Evolutionary conservation across 1,284 basidiomycete species (phyloP).

Genomic region (Tilletia walkeri): DNA sequence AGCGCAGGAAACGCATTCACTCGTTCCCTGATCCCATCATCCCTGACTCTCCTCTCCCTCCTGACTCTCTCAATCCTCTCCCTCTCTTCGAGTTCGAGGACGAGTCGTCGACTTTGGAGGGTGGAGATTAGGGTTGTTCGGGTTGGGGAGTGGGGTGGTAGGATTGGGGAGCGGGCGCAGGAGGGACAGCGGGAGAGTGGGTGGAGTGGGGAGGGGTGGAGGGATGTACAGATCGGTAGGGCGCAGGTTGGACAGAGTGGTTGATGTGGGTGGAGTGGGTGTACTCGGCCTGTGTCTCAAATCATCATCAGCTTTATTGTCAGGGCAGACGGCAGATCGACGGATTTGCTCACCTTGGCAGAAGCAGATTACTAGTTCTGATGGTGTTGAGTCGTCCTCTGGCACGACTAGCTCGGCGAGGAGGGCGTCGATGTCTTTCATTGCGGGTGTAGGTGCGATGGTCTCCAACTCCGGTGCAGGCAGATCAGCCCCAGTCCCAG

Average conservation of each 20-base stretch:
- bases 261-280: constrained; percentile 10
- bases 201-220: constrained; percentile 32
- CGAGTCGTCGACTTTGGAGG: constrained; percentile 51
- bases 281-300: not conserved
- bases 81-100: constrained; percentile 50
- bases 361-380: constrained; percentile 1
- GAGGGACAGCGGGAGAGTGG: constrained; percentile 33
- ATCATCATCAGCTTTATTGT: no score
- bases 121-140: constrained; percentile 35
- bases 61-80: constrained; percentile 38
- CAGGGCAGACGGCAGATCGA: not conserved
- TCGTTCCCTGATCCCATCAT: not conserved
- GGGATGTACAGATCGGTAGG: constrained; percentile 32
- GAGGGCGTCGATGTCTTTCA: constrained; percentile 4
- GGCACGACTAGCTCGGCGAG: not conserved
- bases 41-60: constrained; percentile 32
- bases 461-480: not conserved
- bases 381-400: not conserved
- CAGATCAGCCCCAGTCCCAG: no score
- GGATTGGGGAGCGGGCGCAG: constrained; percentile 13
- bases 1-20: constrained; percentile 6
- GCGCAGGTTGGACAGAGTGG: constrained; percentile 4
- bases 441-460: constrained; percentile 1
- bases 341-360: not conserved
- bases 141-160: constrained; percentile 20